Percentiles rank a stretch among this genome's conserved stretches.
phyloP scores from a whole-genome alignment of 192 early-diverging fungal species.

The Piromyces finnis region DNA sequence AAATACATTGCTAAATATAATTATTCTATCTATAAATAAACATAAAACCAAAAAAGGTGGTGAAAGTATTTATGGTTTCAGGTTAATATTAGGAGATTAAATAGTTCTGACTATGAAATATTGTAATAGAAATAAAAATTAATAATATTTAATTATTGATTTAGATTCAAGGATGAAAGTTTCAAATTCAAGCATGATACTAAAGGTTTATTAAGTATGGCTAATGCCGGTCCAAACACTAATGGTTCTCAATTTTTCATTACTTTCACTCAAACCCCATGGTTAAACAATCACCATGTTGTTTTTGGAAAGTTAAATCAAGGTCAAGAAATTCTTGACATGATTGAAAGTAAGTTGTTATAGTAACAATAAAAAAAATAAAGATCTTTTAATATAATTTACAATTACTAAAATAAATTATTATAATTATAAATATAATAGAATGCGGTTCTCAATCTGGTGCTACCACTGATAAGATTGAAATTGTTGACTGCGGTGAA shows the following conservation, averaged over 20 bases:
- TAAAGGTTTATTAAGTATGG: slow-evolving; percentile 47
- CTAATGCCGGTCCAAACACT: slow-evolving; percentile 58
- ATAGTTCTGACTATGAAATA: too few species aligned
- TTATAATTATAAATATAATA: too few species aligned
- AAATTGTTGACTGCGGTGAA: not conserved
- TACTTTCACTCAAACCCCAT: slow-evolving; percentile 51
- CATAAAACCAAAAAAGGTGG: slow-evolving; percentile 61
- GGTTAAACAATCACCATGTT: slow-evolving; percentile 36
- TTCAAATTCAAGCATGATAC: not conserved
- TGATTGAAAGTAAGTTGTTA: not conserved
- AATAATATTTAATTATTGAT: not conserved
- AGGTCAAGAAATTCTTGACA: not conserved
- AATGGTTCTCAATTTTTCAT: slow-evolving; percentile 79
- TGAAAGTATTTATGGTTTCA: slow-evolving; percentile 60
- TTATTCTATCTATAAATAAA: too few species aligned
- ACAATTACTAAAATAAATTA: too few species aligned
- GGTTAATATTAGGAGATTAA: too few species aligned
- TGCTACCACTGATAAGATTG: not conserved
- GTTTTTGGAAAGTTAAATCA: slow-evolving; percentile 49
- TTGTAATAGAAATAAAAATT: too few species aligned
- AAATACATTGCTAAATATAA: too few species aligned
- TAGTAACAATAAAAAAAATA: too few species aligned
- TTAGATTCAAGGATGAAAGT: not conserved
- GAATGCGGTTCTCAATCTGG: not conserved
- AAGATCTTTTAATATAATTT: too few species aligned